Base-by-base conservation (phyloP, 2,329 filamentous ascomycete species). In the Hypoxylon sp. region DNA sequence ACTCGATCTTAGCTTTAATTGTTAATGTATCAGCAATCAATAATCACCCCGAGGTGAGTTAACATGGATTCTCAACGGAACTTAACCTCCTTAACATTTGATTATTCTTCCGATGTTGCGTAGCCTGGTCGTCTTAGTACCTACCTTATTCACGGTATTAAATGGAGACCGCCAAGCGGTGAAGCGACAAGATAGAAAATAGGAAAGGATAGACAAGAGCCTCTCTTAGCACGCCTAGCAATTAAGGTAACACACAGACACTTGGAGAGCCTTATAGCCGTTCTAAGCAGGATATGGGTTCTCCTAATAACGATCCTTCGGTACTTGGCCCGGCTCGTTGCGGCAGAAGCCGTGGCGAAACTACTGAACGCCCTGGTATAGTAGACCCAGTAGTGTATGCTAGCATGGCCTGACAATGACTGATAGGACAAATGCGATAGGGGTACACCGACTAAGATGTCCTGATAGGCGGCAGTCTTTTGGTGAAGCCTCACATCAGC, bases 151-250 rank as follows among this genome's bases (percentile, higher is more conserved):
- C 53, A 54, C 43, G 46, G 45, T 60, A 41, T 45, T 45, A n/a
- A 54, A 57, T 3, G 25, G 52, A 34, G 29, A 14, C 46, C 12
- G 46, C 57, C 53, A 61, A 65, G 62, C 62, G 62, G 62, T 65
- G 52, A 65, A 52, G 62, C 56, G 52, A 53, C 29, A 39, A 65
- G 45, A 48, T 55, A 46, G 14, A 47, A 27, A 43, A 62, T 54
- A 54, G 34, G 61, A 50, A 45, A 67, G 55, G 55, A 60, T 66
- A 11, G 37, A 41, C 37, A 41, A 41, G 37, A 37, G 37, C 30
- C 23, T 32, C 32, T 56, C 30, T 11, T 34, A 34, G 30, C 30
- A 34, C 30, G 12, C 34, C 45, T 41, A 23, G 23, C 45, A 57
- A 30, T 47, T 29, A 32, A 63, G 16, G 60, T 58, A 63, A 25